Percentiles rank a stretch among this genome's conserved stretches.
These are phyloP conservation scores for Rhododendron kiyosumense DNA, from an alignment of 148 eudicot genomes.

Conservation along the genomic window DNA sequence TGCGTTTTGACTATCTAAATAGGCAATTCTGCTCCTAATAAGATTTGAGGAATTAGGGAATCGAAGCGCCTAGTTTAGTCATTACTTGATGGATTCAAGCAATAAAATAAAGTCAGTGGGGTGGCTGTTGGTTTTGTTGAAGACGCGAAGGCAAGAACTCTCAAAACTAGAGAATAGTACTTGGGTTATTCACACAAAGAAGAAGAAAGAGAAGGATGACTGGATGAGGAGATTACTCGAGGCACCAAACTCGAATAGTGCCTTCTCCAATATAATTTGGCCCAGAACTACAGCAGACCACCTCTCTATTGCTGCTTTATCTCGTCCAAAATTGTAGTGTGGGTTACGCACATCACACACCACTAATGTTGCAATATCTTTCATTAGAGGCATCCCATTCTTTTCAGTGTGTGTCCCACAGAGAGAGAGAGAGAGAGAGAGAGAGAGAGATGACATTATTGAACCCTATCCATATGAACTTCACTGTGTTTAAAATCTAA, in stretches of 20 bases:
- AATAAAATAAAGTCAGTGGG: not conserved
- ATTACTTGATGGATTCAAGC: not conserved
- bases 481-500: not conserved
- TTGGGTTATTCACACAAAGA: not conserved
- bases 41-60: not conserved
- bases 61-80: not conserved
- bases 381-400: not conserved
- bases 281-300: not conserved
- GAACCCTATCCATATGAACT: not conserved
- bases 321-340: not conserved
- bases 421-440: not conserved
- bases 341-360: not conserved
- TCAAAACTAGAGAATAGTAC: not conserved
- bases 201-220: not conserved
- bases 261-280: not conserved
- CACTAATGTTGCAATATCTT: not conserved
- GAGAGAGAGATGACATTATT: not conserved
- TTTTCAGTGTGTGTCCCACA: not conserved
- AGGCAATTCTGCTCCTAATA: not conserved
- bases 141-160: not conserved
- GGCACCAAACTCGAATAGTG: not conserved
- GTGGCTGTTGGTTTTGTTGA: not conserved
- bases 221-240: not conserved
- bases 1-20: not conserved
- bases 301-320: not conserved